Conservation (phyloP, 2,329 filamentous ascomycete species). For the Teratosphaeria gauchensis region DNA sequence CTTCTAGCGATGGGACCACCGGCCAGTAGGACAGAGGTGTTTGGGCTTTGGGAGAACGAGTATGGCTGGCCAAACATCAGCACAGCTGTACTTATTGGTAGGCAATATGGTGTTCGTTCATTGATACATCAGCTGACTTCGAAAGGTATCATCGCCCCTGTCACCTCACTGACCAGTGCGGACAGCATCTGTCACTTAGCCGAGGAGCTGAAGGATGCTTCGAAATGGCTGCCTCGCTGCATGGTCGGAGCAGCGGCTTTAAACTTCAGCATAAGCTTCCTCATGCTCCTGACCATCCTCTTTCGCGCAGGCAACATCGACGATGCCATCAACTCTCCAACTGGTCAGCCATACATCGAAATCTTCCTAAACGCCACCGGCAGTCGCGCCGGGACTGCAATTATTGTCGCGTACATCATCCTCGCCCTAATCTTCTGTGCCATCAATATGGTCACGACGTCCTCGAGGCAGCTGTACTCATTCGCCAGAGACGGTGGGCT, state of each 20-base stretch:
- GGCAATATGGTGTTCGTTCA: background rate
- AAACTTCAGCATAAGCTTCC: background rate
- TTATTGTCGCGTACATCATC: background rate
- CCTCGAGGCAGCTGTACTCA: background rate
- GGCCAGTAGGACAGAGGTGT: background rate
- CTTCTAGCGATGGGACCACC: background rate
- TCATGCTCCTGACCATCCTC: constrained; percentile 1
- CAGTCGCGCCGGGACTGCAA: background rate
- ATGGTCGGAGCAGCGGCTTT: background rate
- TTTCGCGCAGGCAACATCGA: background rate
- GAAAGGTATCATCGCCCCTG: background rate
- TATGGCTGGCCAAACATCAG: background rate
- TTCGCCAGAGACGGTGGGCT: background rate
- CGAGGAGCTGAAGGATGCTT: background rate
- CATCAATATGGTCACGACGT: background rate
- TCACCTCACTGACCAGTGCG: background rate
- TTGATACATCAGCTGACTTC: background rate
- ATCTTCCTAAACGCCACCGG: background rate
- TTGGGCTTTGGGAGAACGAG: background rate
- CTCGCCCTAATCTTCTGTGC: background rate
- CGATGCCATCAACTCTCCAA: background rate
- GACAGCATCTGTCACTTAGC: background rate
- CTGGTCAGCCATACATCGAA: background rate
- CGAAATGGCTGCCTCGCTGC: background rate
- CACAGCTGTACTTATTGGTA: background rate